Base-by-base conservation (phyloP, 2,329 filamentous ascomycete species). In the Phaeosphaeria sp. region DNA sequence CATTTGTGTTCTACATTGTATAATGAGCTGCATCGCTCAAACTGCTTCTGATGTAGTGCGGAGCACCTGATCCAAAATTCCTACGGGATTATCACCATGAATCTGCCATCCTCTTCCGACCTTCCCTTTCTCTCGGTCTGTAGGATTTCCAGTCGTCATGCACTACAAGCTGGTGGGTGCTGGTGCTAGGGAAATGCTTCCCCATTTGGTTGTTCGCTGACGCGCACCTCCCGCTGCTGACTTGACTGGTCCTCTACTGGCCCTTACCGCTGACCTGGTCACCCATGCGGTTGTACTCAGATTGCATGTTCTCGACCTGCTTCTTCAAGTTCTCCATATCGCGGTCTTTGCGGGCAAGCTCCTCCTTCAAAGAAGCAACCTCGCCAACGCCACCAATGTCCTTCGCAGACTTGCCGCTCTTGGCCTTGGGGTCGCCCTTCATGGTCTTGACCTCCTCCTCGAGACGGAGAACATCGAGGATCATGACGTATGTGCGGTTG, bases 401-500 rank as follows among this genome's bases (percentile, higher is more conserved):
- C 60, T 87, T 87, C 53, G 95, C 83, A 69, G 87, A 86, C 61
- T 86, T 85, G 73, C 91, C 84, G 83, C 92, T 91, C 66, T 84
- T 83, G 59, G 64, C 70, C 48, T 81, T 82, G 57, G 83, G 78
- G 74, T 87, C 83, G 49, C 89, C 89, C 83, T 96, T 92, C 78
- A 91, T 89, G 64, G 86, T 82, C 85, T 92, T 93, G 76, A 97
- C 82, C 82, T 92, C 91, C 81, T 97, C 92, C 83, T 99, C 94
- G 53, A 99, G 90, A 63, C 92, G 87, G 74, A 97, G 91, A 51
- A 91, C 88, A 71, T 97, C 93, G 66, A 97, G 86, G 74, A 97
- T 97, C 91, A 98, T 94, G 74, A 90, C 91, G 84, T 98, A 99
- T 75, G 95, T 99, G 76, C 95, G 94, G 89, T 99, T 98, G 77